These are phyloP conservation scores for Curvularia spicifera DNA, from an alignment of 2,329 filamentous ascomycete species.

Conservation along the genomic window DNA sequence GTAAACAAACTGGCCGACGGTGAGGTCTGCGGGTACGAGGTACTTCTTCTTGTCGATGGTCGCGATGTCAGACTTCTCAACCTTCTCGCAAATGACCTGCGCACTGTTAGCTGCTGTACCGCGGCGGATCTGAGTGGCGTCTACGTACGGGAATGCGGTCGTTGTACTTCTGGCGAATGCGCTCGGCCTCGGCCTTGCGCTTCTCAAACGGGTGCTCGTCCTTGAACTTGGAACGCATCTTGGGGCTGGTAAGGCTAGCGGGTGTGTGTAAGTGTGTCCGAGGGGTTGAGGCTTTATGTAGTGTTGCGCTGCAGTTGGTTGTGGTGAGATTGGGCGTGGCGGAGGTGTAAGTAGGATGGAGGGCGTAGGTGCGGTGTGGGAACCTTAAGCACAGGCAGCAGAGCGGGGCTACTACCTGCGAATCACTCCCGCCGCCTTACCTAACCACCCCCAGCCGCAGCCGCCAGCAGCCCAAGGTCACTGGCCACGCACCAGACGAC, in stretches of 20 bases:
- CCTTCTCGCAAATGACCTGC: conserved; percentile 99
- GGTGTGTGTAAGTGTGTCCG: conserved; percentile 20
- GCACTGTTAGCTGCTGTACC: conserved; percentile 30
- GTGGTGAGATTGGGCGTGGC: conserved; percentile 24
- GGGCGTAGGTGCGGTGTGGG: conserved; percentile 43
- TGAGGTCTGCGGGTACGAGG: conserved; percentile 94
- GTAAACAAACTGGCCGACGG: conserved; percentile 99
- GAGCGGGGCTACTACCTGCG: conserved; percentile 33
- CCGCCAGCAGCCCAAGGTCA: conserved; percentile 17
- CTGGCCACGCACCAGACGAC: conserved; percentile 11
- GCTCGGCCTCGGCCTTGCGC: conserved; percentile 99
- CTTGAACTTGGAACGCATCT: conserved; percentile 99
- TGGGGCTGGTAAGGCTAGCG: conserved; percentile 17
- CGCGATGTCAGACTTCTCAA: conserved; percentile 98
- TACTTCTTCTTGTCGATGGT: conserved; percentile 99
- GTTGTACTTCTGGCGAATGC: conserved; percentile 98
- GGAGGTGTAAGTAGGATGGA: conserved; percentile 36
- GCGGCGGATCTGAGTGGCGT: conserved; percentile 9
- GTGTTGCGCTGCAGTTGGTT: conserved; percentile 18
- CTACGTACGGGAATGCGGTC: conserved; percentile 93
- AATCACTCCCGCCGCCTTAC: conserved; percentile 27
- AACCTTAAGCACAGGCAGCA: conserved; percentile 40
- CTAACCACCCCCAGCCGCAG: conserved; percentile 3
- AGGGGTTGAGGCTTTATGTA: conserved; percentile 13
- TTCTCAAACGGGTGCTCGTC: conserved; percentile 99